phyloP scores from a whole-genome alignment of 768 basidiomycete species.

The Rhizopogon roseolus region DNA sequence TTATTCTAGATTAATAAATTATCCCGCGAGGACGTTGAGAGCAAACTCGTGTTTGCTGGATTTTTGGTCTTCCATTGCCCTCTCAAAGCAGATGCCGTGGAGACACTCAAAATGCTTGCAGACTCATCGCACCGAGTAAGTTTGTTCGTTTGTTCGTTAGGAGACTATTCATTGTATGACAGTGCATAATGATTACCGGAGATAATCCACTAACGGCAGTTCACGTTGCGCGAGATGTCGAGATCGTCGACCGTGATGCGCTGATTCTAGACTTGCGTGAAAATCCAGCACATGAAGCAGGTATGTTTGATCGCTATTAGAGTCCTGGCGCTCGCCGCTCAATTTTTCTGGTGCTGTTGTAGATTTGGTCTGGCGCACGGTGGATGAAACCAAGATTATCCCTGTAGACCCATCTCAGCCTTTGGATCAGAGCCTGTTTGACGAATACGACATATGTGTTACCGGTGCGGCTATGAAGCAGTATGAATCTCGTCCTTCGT shows the following conservation, averaged over 20 bases:
- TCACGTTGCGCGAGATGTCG: constrained; percentile 93
- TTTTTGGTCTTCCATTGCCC: constrained; percentile 99
- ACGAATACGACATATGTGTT: constrained; percentile 92
- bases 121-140: constrained; percentile 95
- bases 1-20: constrained; percentile 76
- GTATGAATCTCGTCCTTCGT: constrained; percentile 64
- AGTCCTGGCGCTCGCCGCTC: not conserved
- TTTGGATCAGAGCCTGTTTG: constrained; percentile 71
- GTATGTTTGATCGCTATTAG: constrained; percentile 35
- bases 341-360: not conserved
- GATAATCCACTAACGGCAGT: constrained; percentile 97
- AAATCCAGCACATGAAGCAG: constrained; percentile 62
- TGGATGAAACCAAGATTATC: constrained; percentile 89
- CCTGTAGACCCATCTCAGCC: constrained; percentile 78
- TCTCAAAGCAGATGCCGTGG: constrained; percentile 88
- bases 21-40: constrained; percentile 78
- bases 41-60: constrained; percentile 77
- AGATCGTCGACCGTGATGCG: constrained; percentile 93
- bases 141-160: constrained; percentile 7
- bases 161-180: not conserved
- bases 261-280: constrained; percentile 90
- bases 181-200: constrained; percentile 99
- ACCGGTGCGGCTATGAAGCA: constrained; percentile 93
- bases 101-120: constrained; percentile 87
- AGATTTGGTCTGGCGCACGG: constrained; percentile 91